Evolutionary conservation across 1,139 yeast genomes (phyloP).

Genomic region (Taphrina betulina): DNA sequence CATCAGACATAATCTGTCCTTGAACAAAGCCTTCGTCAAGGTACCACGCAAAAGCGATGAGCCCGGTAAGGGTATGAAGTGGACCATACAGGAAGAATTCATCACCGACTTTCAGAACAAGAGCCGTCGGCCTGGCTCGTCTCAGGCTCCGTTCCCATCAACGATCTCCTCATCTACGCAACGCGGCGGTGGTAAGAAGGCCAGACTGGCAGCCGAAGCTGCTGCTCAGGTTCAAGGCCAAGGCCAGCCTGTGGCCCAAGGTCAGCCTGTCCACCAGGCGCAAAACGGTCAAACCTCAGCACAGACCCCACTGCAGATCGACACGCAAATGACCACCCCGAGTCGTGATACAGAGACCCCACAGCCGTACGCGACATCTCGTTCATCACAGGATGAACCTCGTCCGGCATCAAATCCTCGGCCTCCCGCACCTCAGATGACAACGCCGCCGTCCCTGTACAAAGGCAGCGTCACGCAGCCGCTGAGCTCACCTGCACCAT

Average conservation of each 20-base stretch:
- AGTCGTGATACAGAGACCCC: slow-evolving; percentile 13
- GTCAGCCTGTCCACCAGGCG: not conserved
- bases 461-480: slow-evolving; percentile 30
- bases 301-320: slow-evolving; percentile 6
- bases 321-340: slow-evolving; percentile 5
- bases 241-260: not conserved
- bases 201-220: slow-evolving; percentile 16
- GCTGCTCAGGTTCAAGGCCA: slow-evolving; percentile 12
- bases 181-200: slow-evolving; percentile 20
- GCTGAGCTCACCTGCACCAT: slow-evolving; percentile 47
- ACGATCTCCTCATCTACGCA: slow-evolving; percentile 21
- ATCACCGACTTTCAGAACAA: slow-evolving; percentile 64
- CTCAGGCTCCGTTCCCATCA: slow-evolving; percentile 20
- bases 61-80: slow-evolving; percentile 98
- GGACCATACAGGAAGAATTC: slow-evolving; percentile 89
- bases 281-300: not conserved
- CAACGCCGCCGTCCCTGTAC: slow-evolving; percentile 27
- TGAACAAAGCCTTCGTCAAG: slow-evolving; percentile 86
- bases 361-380: not conserved
- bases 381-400: slow-evolving; percentile 5
- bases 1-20: slow-evolving; percentile 74
- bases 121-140: slow-evolving; percentile 18
- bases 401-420: slow-evolving; percentile 12
- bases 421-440: slow-evolving; percentile 3
- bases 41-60: slow-evolving; percentile 93